phyloP scores from a whole-genome alignment of 495 filamentous ascomycete genomes.

The Immersiella caudata region DNA sequence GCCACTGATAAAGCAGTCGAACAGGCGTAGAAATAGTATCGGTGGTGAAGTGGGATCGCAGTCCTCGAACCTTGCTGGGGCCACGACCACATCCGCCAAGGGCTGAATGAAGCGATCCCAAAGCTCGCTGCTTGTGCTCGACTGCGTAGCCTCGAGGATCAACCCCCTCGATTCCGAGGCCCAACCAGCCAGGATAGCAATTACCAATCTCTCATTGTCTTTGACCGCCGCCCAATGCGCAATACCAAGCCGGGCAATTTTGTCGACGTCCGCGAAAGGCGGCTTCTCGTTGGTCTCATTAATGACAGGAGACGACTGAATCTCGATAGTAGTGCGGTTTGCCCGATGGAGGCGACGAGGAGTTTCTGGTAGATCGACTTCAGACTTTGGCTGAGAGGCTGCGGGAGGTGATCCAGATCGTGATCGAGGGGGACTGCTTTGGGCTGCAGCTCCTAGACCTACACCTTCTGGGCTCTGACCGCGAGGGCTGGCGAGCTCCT shows the following conservation, averaged over 20 bases:
- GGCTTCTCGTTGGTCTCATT: conserved; percentile 17
- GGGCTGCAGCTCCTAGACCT: not conserved
- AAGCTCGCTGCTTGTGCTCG: conserved; percentile 9
- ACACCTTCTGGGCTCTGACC: not conserved
- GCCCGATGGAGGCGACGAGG: not conserved
- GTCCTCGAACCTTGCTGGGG: not conserved
- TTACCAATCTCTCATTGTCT: conserved; percentile 33
- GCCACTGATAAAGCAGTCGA: conserved; percentile 29
- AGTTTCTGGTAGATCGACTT: not conserved
- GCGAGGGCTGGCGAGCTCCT: not conserved
- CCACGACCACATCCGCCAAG: not conserved
- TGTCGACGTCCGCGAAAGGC: conserved; percentile 8
- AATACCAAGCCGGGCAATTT: conserved; percentile 26
- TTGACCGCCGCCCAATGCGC: conserved; percentile 26
- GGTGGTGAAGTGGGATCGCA: not conserved
- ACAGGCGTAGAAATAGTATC: conserved; percentile 26
- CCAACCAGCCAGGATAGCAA: conserved; percentile 28
- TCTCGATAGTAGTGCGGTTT: conserved; percentile 13
- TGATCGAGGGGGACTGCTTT: not conserved
- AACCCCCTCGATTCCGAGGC: not conserved
- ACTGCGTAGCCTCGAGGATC: conserved; percentile 17
- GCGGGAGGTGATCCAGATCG: not conserved
- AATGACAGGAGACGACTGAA: conserved; percentile 21
- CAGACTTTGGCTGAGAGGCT: not conserved
- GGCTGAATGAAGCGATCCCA: conserved; percentile 33